Conservation (phyloP, 257 asterid genomes). For the Verbena officinalis region DNA sequence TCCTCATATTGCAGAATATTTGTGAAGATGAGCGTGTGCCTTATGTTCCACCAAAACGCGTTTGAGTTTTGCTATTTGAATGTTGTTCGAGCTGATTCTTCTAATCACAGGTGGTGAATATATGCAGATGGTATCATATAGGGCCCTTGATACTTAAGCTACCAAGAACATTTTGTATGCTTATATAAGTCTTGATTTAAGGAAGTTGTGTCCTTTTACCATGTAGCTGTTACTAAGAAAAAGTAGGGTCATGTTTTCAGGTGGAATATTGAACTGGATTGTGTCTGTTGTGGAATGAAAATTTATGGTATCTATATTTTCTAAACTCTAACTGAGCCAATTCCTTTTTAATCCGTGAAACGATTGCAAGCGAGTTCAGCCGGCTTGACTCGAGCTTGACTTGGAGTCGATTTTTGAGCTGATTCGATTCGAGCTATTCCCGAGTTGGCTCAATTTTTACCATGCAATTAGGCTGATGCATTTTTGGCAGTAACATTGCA, state of each 20-base stretch:
- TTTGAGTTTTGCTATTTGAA: conserved; percentile 32
- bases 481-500: no score
- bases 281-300: neutral
- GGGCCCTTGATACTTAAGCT: neutral
- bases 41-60: conserved; percentile 74
- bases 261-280: neutral
- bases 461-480: no score
- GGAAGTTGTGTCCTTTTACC: no score
- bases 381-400: no score
- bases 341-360: no score
- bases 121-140: neutral
- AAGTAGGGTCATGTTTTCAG: conserved; percentile 3
- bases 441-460: no score
- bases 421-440: no score
- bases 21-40: conserved; percentile 77
- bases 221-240: no score
- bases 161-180: neutral
- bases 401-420: no score
- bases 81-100: neutral
- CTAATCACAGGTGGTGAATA: neutral
- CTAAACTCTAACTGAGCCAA: no score
- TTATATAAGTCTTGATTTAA: neutral
- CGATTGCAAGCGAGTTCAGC: no score
- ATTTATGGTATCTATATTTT: no score
- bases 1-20: conserved; percentile 52